Conservation (phyloP, 805 yeast species). For the Phaffomyces antillensis region DNA sequence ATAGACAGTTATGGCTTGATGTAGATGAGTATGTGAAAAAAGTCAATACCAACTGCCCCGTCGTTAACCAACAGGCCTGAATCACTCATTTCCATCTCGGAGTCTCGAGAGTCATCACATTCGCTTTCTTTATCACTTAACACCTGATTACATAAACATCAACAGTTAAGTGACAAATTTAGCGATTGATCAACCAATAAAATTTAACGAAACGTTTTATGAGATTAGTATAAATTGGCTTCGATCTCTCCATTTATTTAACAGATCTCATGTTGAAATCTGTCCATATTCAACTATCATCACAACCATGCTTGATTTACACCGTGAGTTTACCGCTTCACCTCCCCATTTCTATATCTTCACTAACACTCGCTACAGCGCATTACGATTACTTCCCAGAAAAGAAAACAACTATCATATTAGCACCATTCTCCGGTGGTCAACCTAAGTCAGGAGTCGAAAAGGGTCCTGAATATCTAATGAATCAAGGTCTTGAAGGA, state of each 20-base stretch:
- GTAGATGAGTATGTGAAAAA: no score
- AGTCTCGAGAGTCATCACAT: no score
- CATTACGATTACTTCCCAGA: constrained; percentile 47
- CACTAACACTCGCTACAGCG: constrained; percentile 8
- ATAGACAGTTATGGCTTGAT: no score
- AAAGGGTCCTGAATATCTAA: constrained; percentile 78
- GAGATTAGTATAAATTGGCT: neutral
- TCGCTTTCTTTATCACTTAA: constrained; percentile 22
- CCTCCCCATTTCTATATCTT: neutral
- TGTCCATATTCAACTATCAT: no score
- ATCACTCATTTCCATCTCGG: no score
- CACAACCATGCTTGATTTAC: neutral
- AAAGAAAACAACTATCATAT: constrained; percentile 58
- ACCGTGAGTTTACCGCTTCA: neutral
- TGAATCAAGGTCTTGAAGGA: constrained; percentile 61
- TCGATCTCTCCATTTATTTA: no score
- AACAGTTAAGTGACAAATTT: constrained; percentile 21
- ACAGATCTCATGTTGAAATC: no score
- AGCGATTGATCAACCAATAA: constrained; percentile 15
- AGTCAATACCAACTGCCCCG: no score
- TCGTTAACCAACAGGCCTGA: no score
- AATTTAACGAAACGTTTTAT: no score
- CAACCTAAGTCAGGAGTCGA: constrained; percentile 94
- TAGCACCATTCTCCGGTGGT: constrained; percentile 95
- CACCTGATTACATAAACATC: neutral